Evolutionary conservation across 768 basidiomycete species (phyloP).

Genomic region (Steccherinum ochraceum): DNA sequence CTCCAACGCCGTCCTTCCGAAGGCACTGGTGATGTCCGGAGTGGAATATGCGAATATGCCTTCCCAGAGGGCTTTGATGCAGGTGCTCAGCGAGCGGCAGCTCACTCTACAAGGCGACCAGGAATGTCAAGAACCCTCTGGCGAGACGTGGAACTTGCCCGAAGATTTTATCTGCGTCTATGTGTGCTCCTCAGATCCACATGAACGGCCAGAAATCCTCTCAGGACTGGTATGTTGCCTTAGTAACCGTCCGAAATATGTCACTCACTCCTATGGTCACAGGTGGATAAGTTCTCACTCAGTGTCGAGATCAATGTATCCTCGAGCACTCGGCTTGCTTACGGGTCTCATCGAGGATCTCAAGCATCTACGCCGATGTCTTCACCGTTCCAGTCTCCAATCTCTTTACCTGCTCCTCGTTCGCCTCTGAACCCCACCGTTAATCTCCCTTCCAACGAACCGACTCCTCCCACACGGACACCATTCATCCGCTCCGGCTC

Average conservation of each 20-base stretch:
- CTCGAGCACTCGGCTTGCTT: slow-evolving; percentile 19
- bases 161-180: slow-evolving; percentile 68
- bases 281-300: slow-evolving; percentile 80
- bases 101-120: slow-evolving; percentile 38
- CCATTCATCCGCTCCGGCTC: slow-evolving; percentile 23
- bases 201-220: slow-evolving; percentile 61
- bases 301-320: slow-evolving; percentile 52
- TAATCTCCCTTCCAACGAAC: slow-evolving; percentile 7
- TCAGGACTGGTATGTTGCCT: slow-evolving; percentile 46
- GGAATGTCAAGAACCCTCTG: slow-evolving; percentile 12
- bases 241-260: background rate
- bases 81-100: slow-evolving; percentile 44
- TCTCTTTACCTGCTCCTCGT: slow-evolving; percentile 7
- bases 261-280: background rate
- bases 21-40: slow-evolving; percentile 61
- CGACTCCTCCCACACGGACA: slow-evolving; percentile 15
- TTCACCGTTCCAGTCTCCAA: slow-evolving; percentile 14
- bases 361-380: slow-evolving; percentile 25
- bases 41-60: slow-evolving; percentile 53
- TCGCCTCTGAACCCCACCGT: slow-evolving; percentile 16
- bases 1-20: slow-evolving; percentile 31
- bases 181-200: slow-evolving; percentile 58
- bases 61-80: slow-evolving; percentile 53
- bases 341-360: slow-evolving; percentile 30
- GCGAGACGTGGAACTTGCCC: slow-evolving; percentile 51